These are phyloP conservation scores for Isabelozyma heimii DNA, from an alignment of 805 yeast genomes.

Conservation along the genomic window DNA sequence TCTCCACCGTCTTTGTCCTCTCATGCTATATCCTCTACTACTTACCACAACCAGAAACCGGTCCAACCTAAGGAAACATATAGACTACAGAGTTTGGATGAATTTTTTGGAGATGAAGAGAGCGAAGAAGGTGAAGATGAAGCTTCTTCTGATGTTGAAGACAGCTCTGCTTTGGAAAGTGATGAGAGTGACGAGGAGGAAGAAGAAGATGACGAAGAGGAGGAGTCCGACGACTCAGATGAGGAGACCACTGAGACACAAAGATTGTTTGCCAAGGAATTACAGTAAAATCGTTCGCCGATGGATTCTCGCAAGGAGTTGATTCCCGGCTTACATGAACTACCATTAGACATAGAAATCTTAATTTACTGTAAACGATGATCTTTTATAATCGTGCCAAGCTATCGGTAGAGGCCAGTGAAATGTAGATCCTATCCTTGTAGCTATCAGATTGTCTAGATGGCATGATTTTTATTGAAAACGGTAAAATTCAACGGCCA, in stretches of 20 bases:
- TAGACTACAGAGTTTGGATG: slow-evolving; percentile 78
- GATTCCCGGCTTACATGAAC: no score
- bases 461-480: no score
- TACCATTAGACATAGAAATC: no score
- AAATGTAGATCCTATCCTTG: no score
- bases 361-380: no score
- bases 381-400: no score
- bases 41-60: slow-evolving; percentile 5
- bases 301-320: not conserved
- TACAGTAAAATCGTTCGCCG: no score
- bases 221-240: slow-evolving; percentile 6
- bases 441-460: no score
- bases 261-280: not conserved
- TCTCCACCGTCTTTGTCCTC: slow-evolving; percentile 17
- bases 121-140: slow-evolving; percentile 14
- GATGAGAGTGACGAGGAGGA: slow-evolving; percentile 9
- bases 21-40: slow-evolving; percentile 24
- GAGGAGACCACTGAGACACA: slow-evolving; percentile 1
- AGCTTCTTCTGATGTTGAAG: slow-evolving; percentile 3
- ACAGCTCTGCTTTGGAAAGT: not conserved
- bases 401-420: no score
- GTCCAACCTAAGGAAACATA: slow-evolving; percentile 33
- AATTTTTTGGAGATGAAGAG: slow-evolving; percentile 56
- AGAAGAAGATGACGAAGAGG: slow-evolving; percentile 8
- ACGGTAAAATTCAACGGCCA: no score